A percentile compares a stretch with the other conserved stretches of the same genome.
Evolutionary conservation across 2,329 filamentous ascomycete genomes (phyloP).

Genomic region (Dothideomycetidae sp.): DNA sequence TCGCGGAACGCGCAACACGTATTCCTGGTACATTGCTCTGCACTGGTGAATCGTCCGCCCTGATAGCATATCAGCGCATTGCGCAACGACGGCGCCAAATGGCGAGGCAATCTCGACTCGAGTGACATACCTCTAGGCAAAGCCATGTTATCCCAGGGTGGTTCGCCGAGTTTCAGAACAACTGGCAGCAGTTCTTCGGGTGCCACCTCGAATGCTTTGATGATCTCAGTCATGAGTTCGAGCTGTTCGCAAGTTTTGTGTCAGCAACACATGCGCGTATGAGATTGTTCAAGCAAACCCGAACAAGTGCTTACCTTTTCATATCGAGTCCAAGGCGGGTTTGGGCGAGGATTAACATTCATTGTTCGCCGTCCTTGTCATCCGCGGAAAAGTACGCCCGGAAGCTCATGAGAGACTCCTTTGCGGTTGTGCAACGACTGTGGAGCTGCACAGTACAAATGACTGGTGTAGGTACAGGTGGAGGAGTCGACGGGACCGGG

Average conservation of each 20-base stretch:
- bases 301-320: conserved; percentile 8
- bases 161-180: conserved; percentile 30
- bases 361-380: conserved; percentile 7
- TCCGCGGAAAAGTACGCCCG: conserved; percentile 1
- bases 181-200: conserved; percentile 30
- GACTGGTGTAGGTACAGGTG: not conserved
- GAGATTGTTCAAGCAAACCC: not conserved
- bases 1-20: conserved; percentile 1
- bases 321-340: conserved; percentile 8
- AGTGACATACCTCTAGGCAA: conserved; percentile 34
- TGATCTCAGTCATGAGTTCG: conserved; percentile 36
- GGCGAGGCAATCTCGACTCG: not conserved
- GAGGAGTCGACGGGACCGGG: not conserved
- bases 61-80: conserved; percentile 13
- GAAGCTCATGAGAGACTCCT: conserved; percentile 3
- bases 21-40: conserved; percentile 16
- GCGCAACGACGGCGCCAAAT: conserved; percentile 4
- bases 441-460: not conserved
- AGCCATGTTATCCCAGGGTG: conserved; percentile 35
- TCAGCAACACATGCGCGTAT: conserved; percentile 5
- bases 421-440: not conserved
- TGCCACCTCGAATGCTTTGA: conserved; percentile 33
- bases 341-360: conserved; percentile 7
- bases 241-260: conserved; percentile 17
- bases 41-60: conserved; percentile 23